Evolutionary conservation across 371 early-diverging fungal species (phyloP).

Genomic region (Umbelopsis sp.): DNA sequence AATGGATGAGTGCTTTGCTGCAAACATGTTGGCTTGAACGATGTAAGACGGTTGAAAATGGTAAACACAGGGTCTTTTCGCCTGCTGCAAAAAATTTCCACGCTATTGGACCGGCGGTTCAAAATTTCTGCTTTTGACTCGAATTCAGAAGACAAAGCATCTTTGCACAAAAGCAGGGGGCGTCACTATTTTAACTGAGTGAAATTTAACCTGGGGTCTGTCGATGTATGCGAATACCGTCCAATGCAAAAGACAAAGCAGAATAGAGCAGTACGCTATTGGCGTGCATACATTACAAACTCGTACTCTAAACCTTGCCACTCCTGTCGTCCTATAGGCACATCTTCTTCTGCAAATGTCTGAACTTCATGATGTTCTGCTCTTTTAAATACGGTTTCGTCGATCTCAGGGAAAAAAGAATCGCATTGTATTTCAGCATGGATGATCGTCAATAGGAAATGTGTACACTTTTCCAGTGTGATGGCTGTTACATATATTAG

Average conservation of each 20-base stretch:
- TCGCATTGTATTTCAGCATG: constrained; percentile 60
- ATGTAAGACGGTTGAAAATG: constrained; percentile 3
- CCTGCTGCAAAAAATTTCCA: constrained; percentile 5
- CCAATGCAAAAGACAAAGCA: too few relatives aligned
- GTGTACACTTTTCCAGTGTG: constrained; percentile 50
- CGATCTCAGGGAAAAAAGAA: constrained; percentile 69
- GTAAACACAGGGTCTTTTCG: constrained; percentile 10
- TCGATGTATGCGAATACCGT: too few relatives aligned
- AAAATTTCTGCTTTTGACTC: neutral
- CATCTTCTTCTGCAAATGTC: constrained; percentile 39
- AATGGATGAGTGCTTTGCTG: constrained; percentile 30
- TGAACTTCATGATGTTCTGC: constrained; percentile 47
- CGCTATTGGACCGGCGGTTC: constrained; percentile 15
- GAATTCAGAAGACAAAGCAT: too few relatives aligned
- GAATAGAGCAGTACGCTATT: neutral
- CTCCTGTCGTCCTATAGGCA: constrained; percentile 52
- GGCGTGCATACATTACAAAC: constrained; percentile 41
- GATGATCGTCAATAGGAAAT: constrained; percentile 67
- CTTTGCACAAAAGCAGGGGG: neutral
- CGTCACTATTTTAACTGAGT: neutral
- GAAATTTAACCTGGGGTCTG: neutral
- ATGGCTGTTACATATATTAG: constrained; percentile 37
- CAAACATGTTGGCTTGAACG: constrained; percentile 26
- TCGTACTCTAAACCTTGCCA: constrained; percentile 50
- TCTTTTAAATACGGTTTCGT: constrained; percentile 30